Conservation (phyloP, 2,329 filamentous ascomycete genomes). For the Dothiorella sarmentorum region DNA sequence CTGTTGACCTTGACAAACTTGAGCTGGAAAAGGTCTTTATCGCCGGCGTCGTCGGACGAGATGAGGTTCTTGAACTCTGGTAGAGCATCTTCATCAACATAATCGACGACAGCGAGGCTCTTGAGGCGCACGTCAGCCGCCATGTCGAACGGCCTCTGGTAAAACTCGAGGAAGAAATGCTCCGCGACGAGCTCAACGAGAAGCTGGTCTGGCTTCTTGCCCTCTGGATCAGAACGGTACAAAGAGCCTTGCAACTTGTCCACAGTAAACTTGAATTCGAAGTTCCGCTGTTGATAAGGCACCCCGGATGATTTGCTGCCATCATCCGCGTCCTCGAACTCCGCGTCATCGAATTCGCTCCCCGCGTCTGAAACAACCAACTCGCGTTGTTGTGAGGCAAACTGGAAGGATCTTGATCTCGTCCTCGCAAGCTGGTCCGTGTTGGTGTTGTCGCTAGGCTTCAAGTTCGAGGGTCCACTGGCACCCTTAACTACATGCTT, state of each 20-base stretch:
- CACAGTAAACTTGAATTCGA: conserved; percentile 95
- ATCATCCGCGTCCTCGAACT: conserved; percentile 66
- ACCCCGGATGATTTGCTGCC: conserved; percentile 45
- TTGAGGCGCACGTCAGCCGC: conserved; percentile 85
- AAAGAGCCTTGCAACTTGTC: conserved; percentile 91
- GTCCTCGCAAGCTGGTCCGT: conserved; percentile 31
- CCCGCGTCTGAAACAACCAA: conserved; percentile 73
- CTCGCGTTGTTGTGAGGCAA: conserved; percentile 67
- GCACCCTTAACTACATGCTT: conserved; percentile 36
- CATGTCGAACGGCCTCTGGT: conserved; percentile 87
- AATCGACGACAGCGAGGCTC: conserved; percentile 86
- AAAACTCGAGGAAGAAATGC: conserved; percentile 81
- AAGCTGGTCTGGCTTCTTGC: conserved; percentile 70
- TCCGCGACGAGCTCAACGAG: conserved; percentile 90
- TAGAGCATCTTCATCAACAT: conserved; percentile 80
- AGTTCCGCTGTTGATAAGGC: conserved; percentile 81
- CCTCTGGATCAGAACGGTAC: conserved; percentile 79
- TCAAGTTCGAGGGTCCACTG: conserved; percentile 37
- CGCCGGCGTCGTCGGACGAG: conserved; percentile 74
- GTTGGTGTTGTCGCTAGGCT: conserved; percentile 29
- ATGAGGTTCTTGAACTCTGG: conserved; percentile 96
- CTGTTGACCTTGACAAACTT: conserved; percentile 88
- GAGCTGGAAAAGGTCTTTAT: conserved; percentile 77
- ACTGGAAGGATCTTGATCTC: conserved; percentile 70
- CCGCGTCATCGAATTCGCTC: conserved; percentile 58